Evolutionary conservation across 2,329 filamentous ascomycete species (phyloP), one percentile per base, ranked within the genome.

Genomic region (Venturia nashicola): DNA sequence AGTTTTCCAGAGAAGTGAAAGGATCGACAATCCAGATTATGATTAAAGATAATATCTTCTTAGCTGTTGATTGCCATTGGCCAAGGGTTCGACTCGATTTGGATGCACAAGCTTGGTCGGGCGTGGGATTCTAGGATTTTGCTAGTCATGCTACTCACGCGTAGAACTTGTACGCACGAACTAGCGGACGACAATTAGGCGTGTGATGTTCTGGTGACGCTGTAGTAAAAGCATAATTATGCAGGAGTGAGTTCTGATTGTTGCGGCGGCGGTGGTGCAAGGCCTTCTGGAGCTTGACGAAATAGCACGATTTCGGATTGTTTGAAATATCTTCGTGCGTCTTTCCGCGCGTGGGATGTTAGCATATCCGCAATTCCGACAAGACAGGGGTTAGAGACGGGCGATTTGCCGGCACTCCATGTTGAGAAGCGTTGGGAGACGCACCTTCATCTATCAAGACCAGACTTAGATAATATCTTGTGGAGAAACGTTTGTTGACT

Each of bases 401-500:
- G 39, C 27, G 27, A 54, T 39, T 61, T 18, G 36, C 59, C 43
- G 27, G 12, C 11, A 59, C 20, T 64, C 39, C 62, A 42, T 3
- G 23, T 64, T 40, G 27, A 12, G 46, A 51, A 65, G 61, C 61
- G 64, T 59, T 54, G 59, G 59, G 71, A 65, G 61, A 74, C 80
- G 69, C 77, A 89, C 90, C 90, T 84, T 97, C 92, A 72, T 97
- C 92, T 69, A 97, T 97, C 69, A 97, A 82, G 27, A 99, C 94
- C 67, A 99, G 79, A 74, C 92, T 97, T 67, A 99, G 84, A 78
- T 99, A 99, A 78, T 99, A 99, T 71, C 94, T 84, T 44, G 93
- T 97, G 34, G 93, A 97, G 77, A 96, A 99, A 79, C 99, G 99
- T 83, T 99, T 99, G 84, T 99, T 99, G 69, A 99, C 95, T 75